Evolutionary conservation across 495 filamentous ascomycete genomes (phyloP), one percentile per base, ranked within the genome.

Genomic region (Neurospora sp.): DNA sequence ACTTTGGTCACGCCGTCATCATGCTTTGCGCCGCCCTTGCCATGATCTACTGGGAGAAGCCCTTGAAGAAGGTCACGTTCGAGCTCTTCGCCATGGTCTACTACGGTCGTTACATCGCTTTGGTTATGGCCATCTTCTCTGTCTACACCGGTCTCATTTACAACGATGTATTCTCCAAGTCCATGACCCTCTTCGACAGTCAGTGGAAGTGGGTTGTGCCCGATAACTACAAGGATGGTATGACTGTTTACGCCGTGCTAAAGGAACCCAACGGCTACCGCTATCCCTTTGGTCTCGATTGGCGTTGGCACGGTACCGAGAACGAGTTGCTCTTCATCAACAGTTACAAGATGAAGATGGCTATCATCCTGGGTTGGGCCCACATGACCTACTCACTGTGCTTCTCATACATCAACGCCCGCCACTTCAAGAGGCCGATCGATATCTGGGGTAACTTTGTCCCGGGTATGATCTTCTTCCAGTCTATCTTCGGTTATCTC

Each of bases 331-430:
- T 98, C 31, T 99, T 98, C 85, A 89, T 88, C 76, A 98, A 99
- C 91, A 95, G 92, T 83, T 94, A 95, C 89, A 99, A 99, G 90
- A 98, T 99, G 96, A 99, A 99, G 87, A 92, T 99, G 81, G 94
- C 92, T 86, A 96, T 99, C 79, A 85, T 98, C 73, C 85, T 99
- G 77, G 96, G 96, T 70, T 99, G 96, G 96, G 87, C 88, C 74
- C 95, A 98, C 83, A 99, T 99, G 96, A 98, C 96, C 14, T 99
- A 96, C 81, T 97, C 96, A 46, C 90, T 99, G 73, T 93, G 92
- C 85, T 90, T 97, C 75, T 93, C 96, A 44, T 94, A 92, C 80
- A 87, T 97, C 86, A 99, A 99, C 77, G 93, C 93, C 66, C 91
- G 92, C 20, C 92, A 97, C 79, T 99, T 98, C 87, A 95, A 95